phyloP scores from a whole-genome alignment of 768 basidiomycete genomes.

The Galerina marginata region DNA sequence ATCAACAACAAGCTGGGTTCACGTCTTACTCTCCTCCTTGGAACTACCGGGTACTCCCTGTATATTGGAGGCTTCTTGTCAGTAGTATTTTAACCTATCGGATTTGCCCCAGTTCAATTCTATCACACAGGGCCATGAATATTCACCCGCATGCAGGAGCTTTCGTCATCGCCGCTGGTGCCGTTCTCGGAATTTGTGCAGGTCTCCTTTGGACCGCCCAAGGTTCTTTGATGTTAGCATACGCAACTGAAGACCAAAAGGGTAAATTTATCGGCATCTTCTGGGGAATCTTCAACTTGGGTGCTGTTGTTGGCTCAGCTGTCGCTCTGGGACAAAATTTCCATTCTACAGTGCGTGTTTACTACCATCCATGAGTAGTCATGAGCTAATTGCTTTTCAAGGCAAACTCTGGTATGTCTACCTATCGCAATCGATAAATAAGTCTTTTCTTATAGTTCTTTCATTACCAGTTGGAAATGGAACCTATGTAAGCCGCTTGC shows the following conservation, averaged over 20 bases:
- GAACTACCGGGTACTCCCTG: slow-evolving; percentile 76
- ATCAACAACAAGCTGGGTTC: slow-evolving; percentile 85
- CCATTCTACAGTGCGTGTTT: slow-evolving; percentile 55
- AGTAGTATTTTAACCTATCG: slow-evolving; percentile 26
- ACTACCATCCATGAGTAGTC: background rate
- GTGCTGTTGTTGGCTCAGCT: slow-evolving; percentile 78
- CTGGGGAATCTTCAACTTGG: slow-evolving; percentile 85
- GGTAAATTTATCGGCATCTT: slow-evolving; percentile 80
- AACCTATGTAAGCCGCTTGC: slow-evolving; percentile 65
- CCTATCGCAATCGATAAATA: background rate
- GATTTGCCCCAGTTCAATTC: background rate
- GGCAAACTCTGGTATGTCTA: slow-evolving; percentile 47
- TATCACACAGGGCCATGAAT: slow-evolving; percentile 59
- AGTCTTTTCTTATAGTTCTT: background rate
- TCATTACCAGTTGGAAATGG: slow-evolving; percentile 60
- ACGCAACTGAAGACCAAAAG: slow-evolving; percentile 81
- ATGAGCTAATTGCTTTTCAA: slow-evolving; percentile 23
- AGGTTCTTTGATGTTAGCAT: slow-evolving; percentile 84
- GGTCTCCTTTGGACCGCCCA: slow-evolving; percentile 83
- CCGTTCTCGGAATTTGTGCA: slow-evolving; percentile 76
- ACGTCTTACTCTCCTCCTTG: slow-evolving; percentile 72
- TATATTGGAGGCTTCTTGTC: slow-evolving; percentile 79
- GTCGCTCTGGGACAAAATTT: slow-evolving; percentile 78
- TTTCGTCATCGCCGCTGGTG: slow-evolving; percentile 76
- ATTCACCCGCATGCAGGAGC: slow-evolving; percentile 64